Percentiles rank a stretch among this genome's conserved stretches.
Conservation (phyloP, 139 green algal genomes). For the Deuterostichococcus epilithicus region DNA sequence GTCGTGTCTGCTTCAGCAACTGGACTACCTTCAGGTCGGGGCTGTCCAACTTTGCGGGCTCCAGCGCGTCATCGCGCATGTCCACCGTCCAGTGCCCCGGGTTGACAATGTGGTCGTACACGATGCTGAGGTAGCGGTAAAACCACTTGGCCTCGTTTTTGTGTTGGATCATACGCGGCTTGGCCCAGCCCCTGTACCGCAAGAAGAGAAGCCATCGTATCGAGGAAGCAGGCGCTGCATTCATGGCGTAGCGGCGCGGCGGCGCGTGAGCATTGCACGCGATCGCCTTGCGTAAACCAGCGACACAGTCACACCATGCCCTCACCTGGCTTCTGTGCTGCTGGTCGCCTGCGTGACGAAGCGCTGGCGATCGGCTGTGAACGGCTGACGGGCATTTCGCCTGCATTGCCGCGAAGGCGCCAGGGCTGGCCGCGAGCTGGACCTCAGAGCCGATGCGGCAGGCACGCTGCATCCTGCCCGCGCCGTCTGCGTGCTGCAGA, state of each 20-base stretch:
- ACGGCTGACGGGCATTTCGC: neutral
- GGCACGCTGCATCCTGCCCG: too few relatives aligned
- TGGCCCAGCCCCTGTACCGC: neutral
- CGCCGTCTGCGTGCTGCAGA: too few relatives aligned
- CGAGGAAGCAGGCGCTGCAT: too few relatives aligned
- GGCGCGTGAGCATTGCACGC: neutral
- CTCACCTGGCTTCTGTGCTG: neutral
- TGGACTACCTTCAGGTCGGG: constrained; percentile 61
- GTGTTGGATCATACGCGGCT: constrained; percentile 82
- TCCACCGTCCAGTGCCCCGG: constrained; percentile 91
- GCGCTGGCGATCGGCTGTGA: neutral
- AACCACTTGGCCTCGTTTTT: constrained; percentile 85
- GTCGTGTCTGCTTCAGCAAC: neutral
- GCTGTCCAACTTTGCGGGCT: constrained; percentile 68
- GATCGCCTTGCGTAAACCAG: too few relatives aligned
- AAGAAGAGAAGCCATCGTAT: too few relatives aligned
- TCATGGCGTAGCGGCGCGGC: neutral
- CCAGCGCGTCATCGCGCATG: constrained; percentile 87
- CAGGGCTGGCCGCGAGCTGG: neutral
- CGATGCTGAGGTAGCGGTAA: constrained; percentile 80
- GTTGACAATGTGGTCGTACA: constrained; percentile 85
- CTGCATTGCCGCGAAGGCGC: neutral
- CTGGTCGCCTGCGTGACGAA: neutral
- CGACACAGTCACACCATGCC: too few relatives aligned
- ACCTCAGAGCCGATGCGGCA: too few relatives aligned